Evolutionary conservation across 495 filamentous ascomycete genomes (phyloP), one percentile per base, ranked within the genome.

Genomic region (Aspergillus cavernicola): DNA sequence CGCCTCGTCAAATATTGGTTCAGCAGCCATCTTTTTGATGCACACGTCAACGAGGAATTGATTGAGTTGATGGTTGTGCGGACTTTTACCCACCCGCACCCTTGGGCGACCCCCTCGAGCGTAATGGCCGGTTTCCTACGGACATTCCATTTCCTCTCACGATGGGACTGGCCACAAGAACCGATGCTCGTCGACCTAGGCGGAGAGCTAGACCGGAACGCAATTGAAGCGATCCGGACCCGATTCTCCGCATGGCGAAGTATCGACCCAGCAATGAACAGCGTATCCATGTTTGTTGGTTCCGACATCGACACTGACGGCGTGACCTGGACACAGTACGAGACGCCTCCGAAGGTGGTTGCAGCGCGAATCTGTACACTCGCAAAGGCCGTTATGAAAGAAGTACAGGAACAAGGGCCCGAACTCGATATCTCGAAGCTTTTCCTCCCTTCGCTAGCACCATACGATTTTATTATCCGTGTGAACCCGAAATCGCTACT

Each of bases 1-100:
- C 87, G 92, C n/a, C 77, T 97, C 5, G 72, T 89, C 31, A 97
- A 97, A 68, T 76, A 82, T 57, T 98, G 93, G 93, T 93, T 96
- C 62, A 80, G 81, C 57, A 78, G 79, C 1, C 93, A 98, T 58
- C 83, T 93, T 36, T 82, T 98, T 18, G 77, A 80, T 0, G 75
- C 73, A 24, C 88, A 96, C 58, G 73, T 97, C 62, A 76, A 75
- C 24, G 84, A 90, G 18, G 90, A 92, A 62, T 66, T 96, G 24
- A 79, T 96, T 49, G 93, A 98, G 68, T 79, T 97, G 29, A 66
- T 93, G 33, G 85, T 82, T 12, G 76, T 83, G 6, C 85, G 82
- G 32, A 78, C 80, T 29, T 98, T 97, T 66, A 70, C 92, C n/a
- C 81, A 85, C 29, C 87, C 89, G 0, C 84, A 89, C 53, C 90